Evolutionary conservation across 495 filamentous ascomycete species (phyloP).

Genomic region (Lepraria neglecta): DNA sequence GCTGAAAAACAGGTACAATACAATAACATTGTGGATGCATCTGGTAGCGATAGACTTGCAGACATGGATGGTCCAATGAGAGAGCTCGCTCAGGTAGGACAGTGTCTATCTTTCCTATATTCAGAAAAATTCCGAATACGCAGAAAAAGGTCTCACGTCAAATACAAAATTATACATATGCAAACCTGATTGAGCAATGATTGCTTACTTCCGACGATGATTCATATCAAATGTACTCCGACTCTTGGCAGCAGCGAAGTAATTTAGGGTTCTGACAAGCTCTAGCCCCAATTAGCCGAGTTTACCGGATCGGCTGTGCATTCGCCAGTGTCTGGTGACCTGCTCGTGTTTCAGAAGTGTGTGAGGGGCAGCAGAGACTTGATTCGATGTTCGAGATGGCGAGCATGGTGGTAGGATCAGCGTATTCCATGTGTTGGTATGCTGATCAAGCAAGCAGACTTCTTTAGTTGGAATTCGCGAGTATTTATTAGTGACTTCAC

Average conservation of each 20-base stretch:
- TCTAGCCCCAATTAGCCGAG: slow-evolving; percentile 1
- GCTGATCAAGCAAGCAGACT: not conserved
- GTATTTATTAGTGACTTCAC: too few species aligned
- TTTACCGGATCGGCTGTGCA: slow-evolving; percentile 9
- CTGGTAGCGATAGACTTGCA: not conserved
- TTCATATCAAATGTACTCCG: not conserved
- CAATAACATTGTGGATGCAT: not conserved
- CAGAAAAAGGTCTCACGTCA: not conserved
- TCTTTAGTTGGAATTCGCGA: too few species aligned
- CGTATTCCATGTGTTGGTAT: slow-evolving; percentile 1
- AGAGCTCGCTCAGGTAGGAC: not conserved
- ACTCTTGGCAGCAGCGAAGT: not conserved
- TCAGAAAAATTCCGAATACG: not conserved
- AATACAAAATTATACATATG: not conserved
- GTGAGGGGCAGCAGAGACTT: slow-evolving; percentile 14
- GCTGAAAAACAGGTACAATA: not conserved
- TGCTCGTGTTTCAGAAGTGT: slow-evolving; percentile 12
- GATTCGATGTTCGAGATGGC: not conserved
- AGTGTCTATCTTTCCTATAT: not conserved
- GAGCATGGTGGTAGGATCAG: not conserved
- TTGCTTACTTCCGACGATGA: not conserved
- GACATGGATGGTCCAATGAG: not conserved
- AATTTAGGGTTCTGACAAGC: not conserved
- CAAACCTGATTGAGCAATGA: not conserved
- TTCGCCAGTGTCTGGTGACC: not conserved